Evolutionary conservation across 108 stramenopile species (phyloP).

Genomic region (Stephanodiscus triporus): DNA sequence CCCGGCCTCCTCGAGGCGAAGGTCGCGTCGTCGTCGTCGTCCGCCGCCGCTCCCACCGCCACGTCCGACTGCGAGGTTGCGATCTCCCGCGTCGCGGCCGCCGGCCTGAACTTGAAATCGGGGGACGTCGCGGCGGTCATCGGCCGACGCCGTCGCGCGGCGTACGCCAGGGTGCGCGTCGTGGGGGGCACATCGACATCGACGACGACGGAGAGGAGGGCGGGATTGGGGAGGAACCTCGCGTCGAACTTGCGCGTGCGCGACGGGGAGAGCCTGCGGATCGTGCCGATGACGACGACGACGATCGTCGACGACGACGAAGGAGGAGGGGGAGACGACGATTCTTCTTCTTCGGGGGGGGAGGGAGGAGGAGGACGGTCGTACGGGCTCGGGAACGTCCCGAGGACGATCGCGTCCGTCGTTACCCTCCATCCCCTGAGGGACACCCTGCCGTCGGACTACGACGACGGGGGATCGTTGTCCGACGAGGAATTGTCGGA

Average conservation of each 20-base stretch:
- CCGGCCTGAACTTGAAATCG: slow-evolving; percentile 52
- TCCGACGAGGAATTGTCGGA: slow-evolving; percentile 55
- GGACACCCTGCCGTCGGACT: slow-evolving; percentile 60
- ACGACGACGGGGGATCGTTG: slow-evolving; percentile 86
- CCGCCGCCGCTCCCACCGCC: too few relatives aligned
- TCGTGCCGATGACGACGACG: slow-evolving; percentile 52
- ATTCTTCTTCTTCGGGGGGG: slow-evolving; percentile 48
- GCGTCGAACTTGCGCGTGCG: slow-evolving; percentile 78
- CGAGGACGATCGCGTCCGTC: slow-evolving; percentile 48
- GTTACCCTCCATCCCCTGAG: slow-evolving; percentile 81
- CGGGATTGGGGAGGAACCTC: slow-evolving; percentile 59
- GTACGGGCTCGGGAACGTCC: slow-evolving; percentile 48
- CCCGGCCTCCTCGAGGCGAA: too few relatives aligned
- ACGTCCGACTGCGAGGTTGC: too few relatives aligned
- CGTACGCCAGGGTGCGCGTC: slow-evolving; percentile 77
- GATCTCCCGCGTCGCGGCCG: too few relatives aligned
- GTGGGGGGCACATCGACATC: slow-evolving; percentile 40
- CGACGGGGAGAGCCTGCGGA: slow-evolving; percentile 75
- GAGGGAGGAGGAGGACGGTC: too few relatives aligned
- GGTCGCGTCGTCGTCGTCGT: too few relatives aligned
- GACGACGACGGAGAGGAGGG: slow-evolving; percentile 37
- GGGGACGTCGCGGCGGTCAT: slow-evolving; percentile 78
- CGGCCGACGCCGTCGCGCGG: slow-evolving; percentile 75
- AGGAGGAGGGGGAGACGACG: slow-evolving; percentile 23
- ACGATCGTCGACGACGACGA: slow-evolving; percentile 34